Base-by-base conservation (phyloP, 2,329 filamentous ascomycete species). In the Colletotrichum chlorophyti region DNA sequence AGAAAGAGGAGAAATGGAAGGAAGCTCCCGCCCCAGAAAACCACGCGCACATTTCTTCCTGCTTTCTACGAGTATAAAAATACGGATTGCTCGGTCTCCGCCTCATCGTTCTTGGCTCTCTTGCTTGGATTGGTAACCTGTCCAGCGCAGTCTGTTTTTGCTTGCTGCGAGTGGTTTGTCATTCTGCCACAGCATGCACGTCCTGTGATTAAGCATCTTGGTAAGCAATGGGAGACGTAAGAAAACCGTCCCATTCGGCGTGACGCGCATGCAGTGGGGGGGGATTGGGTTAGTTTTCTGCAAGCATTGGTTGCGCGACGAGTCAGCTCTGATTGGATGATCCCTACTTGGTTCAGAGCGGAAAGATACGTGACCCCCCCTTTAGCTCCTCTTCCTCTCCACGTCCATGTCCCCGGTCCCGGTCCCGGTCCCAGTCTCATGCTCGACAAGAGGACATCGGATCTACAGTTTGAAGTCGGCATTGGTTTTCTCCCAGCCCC, bases 401-500 rank as follows among this genome's bases (percentile, higher is more conserved):
- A n/a, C n/a, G n/a, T n/a, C n/a, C n/a, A 7, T 31, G 27, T 31
- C 27, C 12, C 7, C 27, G 2, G 19, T 37, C 34, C n/a, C 34
- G 9, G 34, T 17, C n/a, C 14, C n/a, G 34, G 34, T n/a, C 34
- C 15, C 29, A 15, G 29, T 32, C n/a, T n/a, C n/a, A n/a, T n/a
- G n/a, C n/a, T n/a, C n/a, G n/a, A n/a, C n/a, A n/a, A n/a, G n/a
- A n/a, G n/a, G n/a, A n/a, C n/a, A n/a, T n/a, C n/a, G n/a, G n/a
- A n/a, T 32, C 58, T 63, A 93, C 40, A 95, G 74, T 72, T 95
- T 95, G 67, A 95, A 94, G 69, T 93, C 90, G 4, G 79, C 82
- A 67, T 87, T 90, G 3, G 79, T 81, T 71, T 87, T 87, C 70
- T 93, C 90, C 83, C 90, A 88, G 6, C 89, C 89, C 1, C 77